Conservation (phyloP, 1,139 yeast species). For the Lodderomyces jiufengensis region DNA sequence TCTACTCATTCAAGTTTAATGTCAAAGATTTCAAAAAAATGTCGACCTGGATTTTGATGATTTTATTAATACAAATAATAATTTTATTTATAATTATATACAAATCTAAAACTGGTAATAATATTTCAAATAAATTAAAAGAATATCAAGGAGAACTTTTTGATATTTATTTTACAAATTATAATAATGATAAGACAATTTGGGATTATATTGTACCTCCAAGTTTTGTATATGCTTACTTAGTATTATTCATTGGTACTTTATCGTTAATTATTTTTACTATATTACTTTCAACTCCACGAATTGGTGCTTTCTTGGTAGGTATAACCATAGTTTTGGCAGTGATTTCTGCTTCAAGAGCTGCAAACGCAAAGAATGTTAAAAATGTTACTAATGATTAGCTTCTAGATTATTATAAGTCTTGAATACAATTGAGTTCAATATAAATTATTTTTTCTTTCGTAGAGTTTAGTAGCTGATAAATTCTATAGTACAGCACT, state of each 20-base stretch:
- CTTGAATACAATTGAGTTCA: no score
- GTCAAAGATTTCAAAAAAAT: no score
- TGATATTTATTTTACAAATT: conserved; percentile 3
- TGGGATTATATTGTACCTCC: conserved; percentile 4
- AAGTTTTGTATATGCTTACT: not conserved
- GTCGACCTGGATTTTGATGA: no score
- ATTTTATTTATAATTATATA: no score
- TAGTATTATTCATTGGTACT: conserved; percentile 1
- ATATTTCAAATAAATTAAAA: no score
- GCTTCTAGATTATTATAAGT: conserved; percentile 1
- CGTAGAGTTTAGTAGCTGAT: no score
- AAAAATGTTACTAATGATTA: conserved; percentile 1
- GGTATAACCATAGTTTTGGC: conserved; percentile 1
- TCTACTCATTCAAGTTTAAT: no score
- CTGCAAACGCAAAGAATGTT: conserved; percentile 1
- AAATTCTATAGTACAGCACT: no score
- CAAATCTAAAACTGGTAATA: no score
- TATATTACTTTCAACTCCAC: not conserved
- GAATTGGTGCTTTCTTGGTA: conserved; percentile 1
- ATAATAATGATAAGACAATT: conserved; percentile 1
- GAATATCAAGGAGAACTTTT: no score
- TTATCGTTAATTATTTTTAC: conserved; percentile 1
- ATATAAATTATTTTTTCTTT: no score
- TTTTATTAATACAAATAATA: no score
- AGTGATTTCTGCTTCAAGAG: conserved; percentile 2